Conservation (phyloP, 768 basidiomycete genomes). For the Tulasnella sp. region DNA sequence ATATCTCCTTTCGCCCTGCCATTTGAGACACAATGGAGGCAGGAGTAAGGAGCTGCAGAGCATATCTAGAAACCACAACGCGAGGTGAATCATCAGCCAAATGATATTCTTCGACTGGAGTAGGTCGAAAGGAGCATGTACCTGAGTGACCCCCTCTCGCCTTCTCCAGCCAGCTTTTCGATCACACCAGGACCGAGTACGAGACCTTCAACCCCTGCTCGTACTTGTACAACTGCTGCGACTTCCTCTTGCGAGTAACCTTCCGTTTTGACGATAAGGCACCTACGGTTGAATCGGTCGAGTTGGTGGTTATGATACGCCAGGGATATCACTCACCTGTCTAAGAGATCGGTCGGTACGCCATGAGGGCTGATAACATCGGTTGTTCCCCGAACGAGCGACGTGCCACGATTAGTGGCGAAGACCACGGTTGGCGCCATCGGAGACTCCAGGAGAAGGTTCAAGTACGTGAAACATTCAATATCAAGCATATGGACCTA, state of each 20-base stretch:
- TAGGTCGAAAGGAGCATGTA: slow-evolving; percentile 31
- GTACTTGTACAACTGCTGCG: slow-evolving; percentile 71
- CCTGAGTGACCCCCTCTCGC: slow-evolving; percentile 73
- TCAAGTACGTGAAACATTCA: slow-evolving; percentile 98
- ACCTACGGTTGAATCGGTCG: slow-evolving; percentile 34
- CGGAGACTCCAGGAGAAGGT: slow-evolving; percentile 86
- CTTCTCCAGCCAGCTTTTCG: slow-evolving; percentile 70
- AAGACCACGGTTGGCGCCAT: slow-evolving; percentile 97
- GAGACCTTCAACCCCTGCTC: slow-evolving; percentile 80
- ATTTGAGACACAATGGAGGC: slow-evolving; percentile 77
- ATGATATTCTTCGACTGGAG: no score
- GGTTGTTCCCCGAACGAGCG: slow-evolving; percentile 84
- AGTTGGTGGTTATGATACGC: not conserved
- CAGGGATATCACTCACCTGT: slow-evolving; percentile 46
- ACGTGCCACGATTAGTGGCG: slow-evolving; percentile 90
- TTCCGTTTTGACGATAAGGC: slow-evolving; percentile 91
- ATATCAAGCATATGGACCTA: slow-evolving; percentile 99
- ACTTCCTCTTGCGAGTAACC: slow-evolving; percentile 76
- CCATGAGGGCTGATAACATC: slow-evolving; percentile 91
- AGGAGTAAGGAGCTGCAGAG: slow-evolving; percentile 82
- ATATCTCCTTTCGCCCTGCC: slow-evolving; percentile 69
- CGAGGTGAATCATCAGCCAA: not conserved
- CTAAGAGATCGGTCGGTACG: slow-evolving; percentile 84
- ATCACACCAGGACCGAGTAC: slow-evolving; percentile 64
- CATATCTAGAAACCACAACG: slow-evolving; percentile 53